Conservation (phyloP, 2,329 filamentous ascomycete genomes). For the Pseudocercospora musae region DNA sequence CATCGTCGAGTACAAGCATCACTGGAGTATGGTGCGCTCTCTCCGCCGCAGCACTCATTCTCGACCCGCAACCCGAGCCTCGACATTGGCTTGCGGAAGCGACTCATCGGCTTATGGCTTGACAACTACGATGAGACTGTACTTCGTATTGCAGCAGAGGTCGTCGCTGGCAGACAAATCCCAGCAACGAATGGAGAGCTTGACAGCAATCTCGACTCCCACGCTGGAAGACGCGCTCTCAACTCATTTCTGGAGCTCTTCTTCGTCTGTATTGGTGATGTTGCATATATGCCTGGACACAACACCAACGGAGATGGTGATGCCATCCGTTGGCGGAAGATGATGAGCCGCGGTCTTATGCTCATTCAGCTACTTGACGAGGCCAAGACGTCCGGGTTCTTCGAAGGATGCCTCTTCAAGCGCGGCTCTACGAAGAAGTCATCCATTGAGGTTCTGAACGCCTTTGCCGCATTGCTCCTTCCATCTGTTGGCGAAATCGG, state of each 20-base stretch:
- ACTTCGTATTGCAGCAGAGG: slow-evolving; percentile 55
- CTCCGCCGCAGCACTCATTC: slow-evolving; percentile 50
- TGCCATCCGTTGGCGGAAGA: slow-evolving; percentile 48
- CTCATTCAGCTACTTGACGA: slow-evolving; percentile 59
- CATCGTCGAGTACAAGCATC: slow-evolving; percentile 56
- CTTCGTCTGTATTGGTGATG: slow-evolving; percentile 57
- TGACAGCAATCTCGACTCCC: slow-evolving; percentile 25
- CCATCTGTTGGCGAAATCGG: slow-evolving; percentile 58
- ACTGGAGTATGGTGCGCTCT: slow-evolving; percentile 55
- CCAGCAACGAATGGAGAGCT: slow-evolving; percentile 5
- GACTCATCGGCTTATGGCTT: slow-evolving; percentile 57
- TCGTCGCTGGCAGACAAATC: slow-evolving; percentile 52
- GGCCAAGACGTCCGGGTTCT: slow-evolving; percentile 41
- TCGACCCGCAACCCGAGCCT: slow-evolving; percentile 47
- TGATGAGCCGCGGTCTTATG: slow-evolving; percentile 57
- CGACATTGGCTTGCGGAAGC: slow-evolving; percentile 57
- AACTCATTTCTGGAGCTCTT: slow-evolving; percentile 54
- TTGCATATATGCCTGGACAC: slow-evolving; percentile 21
- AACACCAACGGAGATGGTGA: slow-evolving; percentile 24
- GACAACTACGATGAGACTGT: slow-evolving; percentile 54
- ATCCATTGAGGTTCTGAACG: slow-evolving; percentile 52
- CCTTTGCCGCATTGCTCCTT: slow-evolving; percentile 52
- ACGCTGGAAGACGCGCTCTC: slow-evolving; percentile 21
- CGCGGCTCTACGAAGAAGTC: slow-evolving; percentile 54
- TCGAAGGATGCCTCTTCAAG: slow-evolving; percentile 51